Percentiles rank a stretch among this genome's conserved stretches.
These are phyloP conservation scores for Cantharellus cinnabarinus DNA, from an alignment of 768 basidiomycete species.

Conservation along the genomic window DNA sequence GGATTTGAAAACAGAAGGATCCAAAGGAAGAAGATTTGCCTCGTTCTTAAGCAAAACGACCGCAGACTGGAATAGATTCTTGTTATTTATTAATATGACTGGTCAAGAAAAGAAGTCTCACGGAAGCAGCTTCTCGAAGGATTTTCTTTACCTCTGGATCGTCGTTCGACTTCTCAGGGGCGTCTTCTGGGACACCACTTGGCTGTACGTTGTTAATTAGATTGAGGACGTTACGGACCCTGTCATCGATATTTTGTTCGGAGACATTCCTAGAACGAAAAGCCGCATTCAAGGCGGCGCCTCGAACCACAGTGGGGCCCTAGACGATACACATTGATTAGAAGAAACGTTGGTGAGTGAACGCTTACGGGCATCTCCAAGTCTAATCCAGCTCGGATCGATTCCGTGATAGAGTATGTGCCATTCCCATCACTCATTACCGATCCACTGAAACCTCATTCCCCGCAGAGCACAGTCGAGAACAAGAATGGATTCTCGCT, in stretches of 20 bases:
- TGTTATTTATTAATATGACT: not conserved
- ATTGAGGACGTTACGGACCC: constrained; percentile 7
- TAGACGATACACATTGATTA: not conserved
- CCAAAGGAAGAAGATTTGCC: constrained; percentile 32
- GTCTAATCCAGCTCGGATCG: constrained; percentile 42
- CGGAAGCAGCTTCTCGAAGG: constrained; percentile 34
- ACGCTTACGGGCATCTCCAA: constrained; percentile 37
- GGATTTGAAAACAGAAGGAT: constrained; percentile 19
- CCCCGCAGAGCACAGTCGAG: constrained; percentile 30
- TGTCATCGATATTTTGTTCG: constrained; percentile 10
- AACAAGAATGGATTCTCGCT: constrained; percentile 34
- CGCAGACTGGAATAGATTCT: not conserved
- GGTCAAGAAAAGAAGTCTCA: constrained; percentile 22
- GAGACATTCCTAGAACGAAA: constrained; percentile 25
- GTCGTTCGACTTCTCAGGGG: constrained; percentile 44
- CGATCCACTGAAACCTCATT: constrained; percentile 42
- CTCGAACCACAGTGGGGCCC: not conserved
- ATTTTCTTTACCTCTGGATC: constrained; percentile 44
- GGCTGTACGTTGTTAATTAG: constrained; percentile 4
- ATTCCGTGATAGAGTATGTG: constrained; percentile 23
- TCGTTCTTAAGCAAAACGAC: constrained; percentile 38
- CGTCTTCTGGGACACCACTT: constrained; percentile 23
- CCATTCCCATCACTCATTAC: constrained; percentile 42
- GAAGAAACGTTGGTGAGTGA: constrained; percentile 5
- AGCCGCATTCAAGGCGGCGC: constrained; percentile 7